Evolutionary conservation across 257 asterid genomes (phyloP), one percentile per base, ranked within the genome.

Genomic region (Leptodermis oblonga): DNA sequence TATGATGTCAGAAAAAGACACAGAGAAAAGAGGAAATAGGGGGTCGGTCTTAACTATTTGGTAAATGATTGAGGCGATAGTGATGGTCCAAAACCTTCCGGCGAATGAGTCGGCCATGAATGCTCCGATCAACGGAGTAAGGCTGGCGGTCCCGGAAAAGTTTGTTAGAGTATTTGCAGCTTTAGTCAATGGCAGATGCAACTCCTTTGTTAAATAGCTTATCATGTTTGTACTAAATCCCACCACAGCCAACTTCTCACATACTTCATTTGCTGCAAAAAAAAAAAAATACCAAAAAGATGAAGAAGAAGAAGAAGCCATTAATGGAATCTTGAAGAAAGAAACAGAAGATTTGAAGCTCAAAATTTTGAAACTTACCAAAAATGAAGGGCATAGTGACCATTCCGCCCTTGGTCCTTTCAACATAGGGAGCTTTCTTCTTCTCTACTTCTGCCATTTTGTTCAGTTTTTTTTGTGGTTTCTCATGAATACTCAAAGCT

Each of bases 351-450:
- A 22, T 18, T 61, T 30, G 20, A 18, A 34, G 13, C 8, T 0
- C 2, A 15, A 37, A 49, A 7, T 12, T 5, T 15, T 3, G 59
- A 52, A 52, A 36, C 87, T 79, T 85, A 90, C 97, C 89, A 62
- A 91, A 91, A 61, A 91, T 91, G 86, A 91, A 91, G 48, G 97
- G 97, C 97, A 91, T 88, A 22, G 97, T 88, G 75, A 91, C 77
- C 11, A 83, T 74, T 64, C 97, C 96, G 45, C 97, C 97, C 75
- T 87, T 88, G 78, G 76, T 78, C 71, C 45, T 84, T 68, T 62
- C 65, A 53, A 28, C 82, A 65, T 71, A 56, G 26, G 12, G 17
- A 64, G 22, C 55, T 30, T 68, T 81, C 33, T 59, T 59, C 70
- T 70, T 72, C 74, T 70, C 83, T 63, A 64, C 68, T 39, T 22